Evolutionary conservation across 179 eudicot genomes (phyloP).

Genomic region (Drosera spatulata): DNA sequence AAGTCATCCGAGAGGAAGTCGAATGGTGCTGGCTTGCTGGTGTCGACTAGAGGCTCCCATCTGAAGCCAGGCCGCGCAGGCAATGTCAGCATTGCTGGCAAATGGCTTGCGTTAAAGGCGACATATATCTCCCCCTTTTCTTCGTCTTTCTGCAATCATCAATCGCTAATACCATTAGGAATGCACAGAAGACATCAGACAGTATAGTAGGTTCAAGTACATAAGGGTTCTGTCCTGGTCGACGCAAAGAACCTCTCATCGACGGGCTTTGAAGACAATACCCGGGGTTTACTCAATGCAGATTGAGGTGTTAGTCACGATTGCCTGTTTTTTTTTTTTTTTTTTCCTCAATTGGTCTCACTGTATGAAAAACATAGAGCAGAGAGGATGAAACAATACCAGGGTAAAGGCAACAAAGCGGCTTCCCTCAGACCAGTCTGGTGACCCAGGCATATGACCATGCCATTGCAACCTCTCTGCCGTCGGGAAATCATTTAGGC

Average conservation of each 20-base stretch:
- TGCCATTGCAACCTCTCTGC: slow-evolving; percentile 97
- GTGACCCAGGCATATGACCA: slow-evolving; percentile 61
- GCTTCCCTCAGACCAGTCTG: slow-evolving; percentile 91
- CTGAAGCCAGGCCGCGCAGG: slow-evolving; percentile 76
- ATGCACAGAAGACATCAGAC: background rate
- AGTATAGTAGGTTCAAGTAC: background rate
- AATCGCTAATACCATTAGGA: background rate
- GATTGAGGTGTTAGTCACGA: too few relatives aligned
- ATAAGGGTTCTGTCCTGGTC: too few relatives aligned
- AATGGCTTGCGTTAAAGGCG: slow-evolving; percentile 89
- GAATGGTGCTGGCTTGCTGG: slow-evolving; percentile 74
- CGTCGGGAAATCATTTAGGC: slow-evolving; percentile 81
- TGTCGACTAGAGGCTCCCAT: slow-evolving; percentile 92
- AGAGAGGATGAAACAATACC: too few relatives aligned
- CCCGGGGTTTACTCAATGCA: too few relatives aligned
- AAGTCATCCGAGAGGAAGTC: slow-evolving; percentile 62
- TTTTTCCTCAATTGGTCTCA: too few relatives aligned
- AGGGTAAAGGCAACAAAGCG: slow-evolving; percentile 87
- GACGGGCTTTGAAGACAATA: too few relatives aligned
- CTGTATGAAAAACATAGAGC: too few relatives aligned
- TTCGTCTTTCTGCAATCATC: slow-evolving; percentile 52
- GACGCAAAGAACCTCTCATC: too few relatives aligned
- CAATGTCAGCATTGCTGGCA: slow-evolving; percentile 46
- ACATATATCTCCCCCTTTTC: slow-evolving; percentile 69
- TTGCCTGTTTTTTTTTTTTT: too few relatives aligned